A percentile compares a stretch with the other conserved stretches of the same genome.
These are phyloP conservation scores for Kwoniella mangroviensis DNA, from an alignment of 768 basidiomycete genomes.

Conservation along the genomic window DNA sequence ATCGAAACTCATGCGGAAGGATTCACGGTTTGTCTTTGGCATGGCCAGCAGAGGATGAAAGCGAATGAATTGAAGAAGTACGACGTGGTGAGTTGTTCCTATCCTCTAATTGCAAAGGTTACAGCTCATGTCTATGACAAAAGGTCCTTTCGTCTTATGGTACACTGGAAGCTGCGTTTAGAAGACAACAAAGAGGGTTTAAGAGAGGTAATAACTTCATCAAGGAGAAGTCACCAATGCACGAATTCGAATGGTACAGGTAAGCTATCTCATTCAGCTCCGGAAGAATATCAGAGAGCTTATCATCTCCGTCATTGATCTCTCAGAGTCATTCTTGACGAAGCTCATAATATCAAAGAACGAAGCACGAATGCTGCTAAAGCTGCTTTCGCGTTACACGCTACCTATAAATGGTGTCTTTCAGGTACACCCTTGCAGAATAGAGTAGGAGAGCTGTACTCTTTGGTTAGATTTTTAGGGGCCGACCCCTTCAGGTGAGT, in stretches of 20 bases:
- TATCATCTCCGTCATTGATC: background rate
- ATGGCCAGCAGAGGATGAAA: constrained; percentile 75
- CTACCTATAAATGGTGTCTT: constrained; percentile 87
- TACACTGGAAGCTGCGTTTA: constrained; percentile 86
- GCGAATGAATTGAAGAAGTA: constrained; percentile 76
- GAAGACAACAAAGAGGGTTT: constrained; percentile 90
- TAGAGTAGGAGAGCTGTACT: constrained; percentile 98
- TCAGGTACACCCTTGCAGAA: constrained; percentile 97
- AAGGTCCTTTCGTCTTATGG: constrained; percentile 68
- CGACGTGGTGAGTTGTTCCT: constrained; percentile 69
- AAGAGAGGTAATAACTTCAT: constrained; percentile 80
- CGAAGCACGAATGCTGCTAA: constrained; percentile 92
- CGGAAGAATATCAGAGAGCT: background rate
- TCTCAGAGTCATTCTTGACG: constrained; percentile 68
- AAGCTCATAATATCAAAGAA: constrained; percentile 98
- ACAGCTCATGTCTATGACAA: constrained; percentile 57
- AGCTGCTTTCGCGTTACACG: constrained; percentile 86
- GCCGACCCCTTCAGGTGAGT: constrained; percentile 66
- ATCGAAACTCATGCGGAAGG: constrained; percentile 82
- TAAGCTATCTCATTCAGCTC: constrained; percentile 63
- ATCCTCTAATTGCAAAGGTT: too few relatives aligned
- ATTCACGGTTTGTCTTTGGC: constrained; percentile 86
- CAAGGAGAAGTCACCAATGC: constrained; percentile 85
- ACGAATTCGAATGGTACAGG: constrained; percentile 82
- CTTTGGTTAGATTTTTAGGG: constrained; percentile 83